Base-by-base conservation (phyloP, 1,139 yeast genomes). In the Taphrina flavorubra region DNA sequence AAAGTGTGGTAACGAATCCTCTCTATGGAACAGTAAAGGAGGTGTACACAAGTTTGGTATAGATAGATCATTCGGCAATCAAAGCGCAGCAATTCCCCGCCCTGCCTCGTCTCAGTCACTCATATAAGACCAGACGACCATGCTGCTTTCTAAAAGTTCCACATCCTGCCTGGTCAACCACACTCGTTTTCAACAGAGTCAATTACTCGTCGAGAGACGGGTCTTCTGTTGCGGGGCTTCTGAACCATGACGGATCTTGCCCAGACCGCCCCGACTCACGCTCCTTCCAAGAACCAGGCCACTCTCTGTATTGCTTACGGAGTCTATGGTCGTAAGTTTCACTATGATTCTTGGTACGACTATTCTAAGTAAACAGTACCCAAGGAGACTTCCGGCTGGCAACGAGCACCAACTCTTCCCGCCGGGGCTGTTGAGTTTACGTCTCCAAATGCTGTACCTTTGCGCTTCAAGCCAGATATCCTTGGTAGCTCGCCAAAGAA, bases 401-500 rank as follows among this genome's bases (percentile, higher is more conserved):
- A 61, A 39, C 31, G 49, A 25, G 44, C 65, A 18, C 39, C 49
- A 25, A 25, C 65, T 13, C 58, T 51, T 36, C 37, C 51, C 13
- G 31, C 51, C 34, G 59, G 58, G 34, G 36, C 58, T 11, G 56
- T 40, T 11, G 51, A 42, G 18, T 40, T 25, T 51, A 42, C 51
- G 51, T 53, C 51, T n/a, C 51, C 51, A 56, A 20, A 18, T 14
- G 68, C 56, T 18, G 51, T 56, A 39, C 58, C 25, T 31, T n/a
- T 46, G 46, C 36, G 36, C n/a, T 56, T 53, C 62, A 51, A 58
- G 58, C 68, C 68, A 7, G 68, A 42, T 18, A 47, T 65, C 31
- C 68, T 65, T 39, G 68, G 64, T 16, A 55, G 63, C 11, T 58
- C 58, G n/a, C 64, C 68, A 34, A 65, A 59, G 58, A n/a, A 37